Evolutionary conservation across 2,329 filamentous ascomycete genomes (phyloP).

Genomic region (Allantophomopsis lycopodina): DNA sequence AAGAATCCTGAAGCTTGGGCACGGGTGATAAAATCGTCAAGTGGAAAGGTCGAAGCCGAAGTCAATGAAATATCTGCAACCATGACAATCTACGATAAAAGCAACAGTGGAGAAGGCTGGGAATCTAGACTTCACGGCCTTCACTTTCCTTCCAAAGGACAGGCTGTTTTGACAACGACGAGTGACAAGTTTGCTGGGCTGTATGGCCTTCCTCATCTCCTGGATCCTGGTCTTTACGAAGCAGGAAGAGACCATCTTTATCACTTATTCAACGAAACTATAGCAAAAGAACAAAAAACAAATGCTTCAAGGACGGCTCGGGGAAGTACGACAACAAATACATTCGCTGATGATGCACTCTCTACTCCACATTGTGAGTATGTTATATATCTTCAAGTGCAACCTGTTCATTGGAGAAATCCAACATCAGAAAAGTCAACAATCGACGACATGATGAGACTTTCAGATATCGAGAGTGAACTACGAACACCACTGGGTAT

Average conservation of each 20-base stretch:
- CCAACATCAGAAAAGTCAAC: not conserved
- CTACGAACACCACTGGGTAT: slow-evolving; percentile 46
- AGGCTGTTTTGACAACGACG: slow-evolving; percentile 71
- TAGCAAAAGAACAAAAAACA: slow-evolving; percentile 22
- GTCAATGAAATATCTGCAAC: slow-evolving; percentile 58
- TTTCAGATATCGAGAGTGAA: slow-evolving; percentile 40
- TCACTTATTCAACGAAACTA: slow-evolving; percentile 56
- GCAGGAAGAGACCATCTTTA: slow-evolving; percentile 43
- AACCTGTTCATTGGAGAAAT: slow-evolving; percentile 17
- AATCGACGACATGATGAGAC: slow-evolving; percentile 1
- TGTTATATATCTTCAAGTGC: slow-evolving; percentile 71
- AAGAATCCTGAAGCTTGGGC: not conserved
- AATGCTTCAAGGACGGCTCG: slow-evolving; percentile 53
- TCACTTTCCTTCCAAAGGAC: slow-evolving; percentile 73
- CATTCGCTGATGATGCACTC: slow-evolving; percentile 40
- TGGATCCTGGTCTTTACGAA: slow-evolving; percentile 18
- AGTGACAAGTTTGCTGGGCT: slow-evolving; percentile 92
- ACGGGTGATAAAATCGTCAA: not conserved
- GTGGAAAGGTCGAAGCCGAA: slow-evolving; percentile 6
- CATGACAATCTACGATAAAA: slow-evolving; percentile 58
- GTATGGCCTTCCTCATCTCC: slow-evolving; percentile 74
- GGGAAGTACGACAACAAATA: slow-evolving; percentile 52
- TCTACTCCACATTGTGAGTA: slow-evolving; percentile 75
- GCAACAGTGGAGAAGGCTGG: slow-evolving; percentile 59
- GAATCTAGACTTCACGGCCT: slow-evolving; percentile 71